A percentile compares a stretch with the other conserved stretches of the same genome.
phyloP scores from a whole-genome alignment of 164 flowering plant genomes.

The Nymphaea colorata region DNA sequence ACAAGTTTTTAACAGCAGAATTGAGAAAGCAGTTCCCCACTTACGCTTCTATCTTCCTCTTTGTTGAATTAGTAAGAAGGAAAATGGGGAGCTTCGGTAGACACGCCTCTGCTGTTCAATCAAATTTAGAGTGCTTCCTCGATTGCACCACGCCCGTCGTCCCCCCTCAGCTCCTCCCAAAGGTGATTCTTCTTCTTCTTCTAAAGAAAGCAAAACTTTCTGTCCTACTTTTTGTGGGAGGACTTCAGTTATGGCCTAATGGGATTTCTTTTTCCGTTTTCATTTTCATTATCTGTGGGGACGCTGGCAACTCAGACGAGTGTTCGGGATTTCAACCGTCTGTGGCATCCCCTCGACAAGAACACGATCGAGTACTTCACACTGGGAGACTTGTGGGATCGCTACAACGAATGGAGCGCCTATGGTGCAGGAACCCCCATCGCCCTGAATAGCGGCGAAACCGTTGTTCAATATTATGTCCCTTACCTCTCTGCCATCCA shows the following conservation, averaged over 20 bases:
- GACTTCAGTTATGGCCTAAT: neutral
- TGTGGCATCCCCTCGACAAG: constrained; percentile 68
- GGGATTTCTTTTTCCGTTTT: neutral
- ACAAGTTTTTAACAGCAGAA: too few relatives aligned
- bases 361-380: constrained; percentile 76
- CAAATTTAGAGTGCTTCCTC: constrained; percentile 77
- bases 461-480: constrained; percentile 81
- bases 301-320: neutral
- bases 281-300: neutral
- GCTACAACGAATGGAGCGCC: constrained; percentile 92
- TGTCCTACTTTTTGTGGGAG: neutral
- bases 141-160: constrained; percentile 75
- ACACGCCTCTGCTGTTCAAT: constrained; percentile 14
- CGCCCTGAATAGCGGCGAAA: constrained; percentile 31
- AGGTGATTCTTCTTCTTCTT: constrained; percentile 27
- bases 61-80: too few relatives aligned
- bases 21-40: too few relatives aligned
- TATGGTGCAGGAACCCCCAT: constrained; percentile 89
- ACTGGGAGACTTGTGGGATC: constrained; percentile 75
- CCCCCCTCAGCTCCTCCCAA: constrained; percentile 56
- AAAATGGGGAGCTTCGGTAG: too few relatives aligned
- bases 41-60: too few relatives aligned
- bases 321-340: constrained; percentile 46
- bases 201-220: too few relatives aligned
- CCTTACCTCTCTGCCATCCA: constrained; percentile 96